Conservation (phyloP, 805 yeast genomes). For the Tetrapisispora iriomotensis region DNA sequence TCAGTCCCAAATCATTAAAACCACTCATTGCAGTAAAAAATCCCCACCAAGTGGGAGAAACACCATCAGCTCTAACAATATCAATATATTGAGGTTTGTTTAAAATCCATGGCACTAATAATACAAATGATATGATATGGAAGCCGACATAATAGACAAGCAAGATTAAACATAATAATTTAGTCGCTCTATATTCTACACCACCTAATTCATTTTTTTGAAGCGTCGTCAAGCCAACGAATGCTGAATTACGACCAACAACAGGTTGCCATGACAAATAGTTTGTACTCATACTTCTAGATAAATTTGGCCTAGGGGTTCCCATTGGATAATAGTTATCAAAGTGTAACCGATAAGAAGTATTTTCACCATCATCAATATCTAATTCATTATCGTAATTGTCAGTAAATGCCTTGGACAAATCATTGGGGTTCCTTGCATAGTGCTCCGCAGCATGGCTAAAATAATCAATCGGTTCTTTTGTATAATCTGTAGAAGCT, state of each 20-base stretch:
- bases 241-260: constrained; percentile 86
- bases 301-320: constrained; percentile 9
- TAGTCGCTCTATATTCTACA: constrained; percentile 87
- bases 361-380: constrained; percentile 3
- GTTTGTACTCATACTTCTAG: constrained; percentile 40
- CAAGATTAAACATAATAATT: constrained; percentile 59
- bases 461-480: not conserved
- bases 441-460: not conserved
- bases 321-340: constrained; percentile 12
- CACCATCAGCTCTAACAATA: constrained; percentile 44
- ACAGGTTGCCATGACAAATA: constrained; percentile 89
- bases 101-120: constrained; percentile 55
- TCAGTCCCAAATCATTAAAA: constrained; percentile 78
- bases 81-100: constrained; percentile 33
- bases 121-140: constrained; percentile 44
- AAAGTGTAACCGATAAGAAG: constrained; percentile 18
- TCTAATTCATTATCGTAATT: constrained; percentile 26
- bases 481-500: not conserved
- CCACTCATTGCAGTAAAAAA: constrained; percentile 71
- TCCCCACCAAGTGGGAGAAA: constrained; percentile 88
- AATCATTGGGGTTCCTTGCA: constrained; percentile 4
- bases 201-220: constrained; percentile 96
- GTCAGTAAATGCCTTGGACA: not conserved
- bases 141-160: constrained; percentile 65
- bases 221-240: constrained; percentile 66